These are phyloP conservation scores for Solanum ahanhuiri DNA, from an alignment of 257 asterid species.

Conservation along the genomic window DNA sequence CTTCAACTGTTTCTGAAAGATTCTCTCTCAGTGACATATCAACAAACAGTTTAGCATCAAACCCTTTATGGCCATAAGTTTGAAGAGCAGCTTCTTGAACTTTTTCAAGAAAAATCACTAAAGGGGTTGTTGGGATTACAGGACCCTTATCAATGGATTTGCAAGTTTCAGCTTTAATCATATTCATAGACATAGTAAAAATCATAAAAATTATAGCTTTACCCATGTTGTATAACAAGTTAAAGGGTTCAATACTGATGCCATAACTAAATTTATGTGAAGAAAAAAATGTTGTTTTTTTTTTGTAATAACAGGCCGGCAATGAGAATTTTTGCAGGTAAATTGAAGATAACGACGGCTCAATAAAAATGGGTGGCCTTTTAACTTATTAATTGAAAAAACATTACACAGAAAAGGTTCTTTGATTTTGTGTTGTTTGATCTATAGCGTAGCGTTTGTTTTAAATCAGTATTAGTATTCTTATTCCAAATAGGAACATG, in stretches of 20 bases:
- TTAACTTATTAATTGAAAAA: no score
- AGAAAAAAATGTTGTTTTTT: neutral
- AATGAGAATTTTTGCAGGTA: neutral
- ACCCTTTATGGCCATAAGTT: conserved; percentile 37
- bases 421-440: neutral
- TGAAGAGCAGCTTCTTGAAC: conserved; percentile 56
- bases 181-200: neutral
- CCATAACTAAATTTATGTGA: neutral
- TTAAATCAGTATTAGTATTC: neutral
- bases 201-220: neutral
- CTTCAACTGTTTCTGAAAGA: conserved; percentile 27
- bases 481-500: neutral
- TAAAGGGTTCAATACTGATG: neutral
- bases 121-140: conserved; percentile 42
- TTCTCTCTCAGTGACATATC: conserved; percentile 53
- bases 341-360: no score
- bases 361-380: no score
- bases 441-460: neutral
- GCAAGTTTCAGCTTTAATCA: neutral
- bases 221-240: neutral
- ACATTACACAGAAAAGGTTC: neutral
- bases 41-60: conserved; percentile 71
- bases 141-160: conserved; percentile 27
- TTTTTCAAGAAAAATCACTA: conserved; percentile 44
- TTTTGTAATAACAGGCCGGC: neutral